Evolutionary conservation across 1,284 basidiomycete species (phyloP).

Genomic region (Rugosomyces carneus): DNA sequence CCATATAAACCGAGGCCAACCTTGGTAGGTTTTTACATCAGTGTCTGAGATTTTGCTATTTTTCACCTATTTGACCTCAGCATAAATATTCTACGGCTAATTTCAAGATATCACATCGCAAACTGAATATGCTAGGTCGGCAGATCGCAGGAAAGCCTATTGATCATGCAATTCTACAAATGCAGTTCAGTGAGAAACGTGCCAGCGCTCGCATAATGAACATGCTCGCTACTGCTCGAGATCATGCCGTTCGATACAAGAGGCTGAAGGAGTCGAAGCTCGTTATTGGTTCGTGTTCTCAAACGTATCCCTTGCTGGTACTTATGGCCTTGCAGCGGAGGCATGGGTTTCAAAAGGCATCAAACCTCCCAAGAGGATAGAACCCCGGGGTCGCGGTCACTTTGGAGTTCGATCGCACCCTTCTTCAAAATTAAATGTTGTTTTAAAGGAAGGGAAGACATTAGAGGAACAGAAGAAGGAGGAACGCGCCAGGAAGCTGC

Average conservation of each 20-base stretch:
- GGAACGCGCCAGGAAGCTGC: constrained; percentile 62
- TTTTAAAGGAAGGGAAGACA: constrained; percentile 83
- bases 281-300: constrained; percentile 64
- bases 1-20: constrained; percentile 23
- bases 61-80: constrained; percentile 29
- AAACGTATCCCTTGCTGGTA: not conserved
- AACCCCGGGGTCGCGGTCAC: constrained; percentile 83
- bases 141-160: constrained; percentile 88
- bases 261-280: constrained; percentile 70
- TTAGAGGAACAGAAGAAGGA: constrained; percentile 62
- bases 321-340: constrained; percentile 54
- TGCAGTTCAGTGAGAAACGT: constrained; percentile 92
- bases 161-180: constrained; percentile 93
- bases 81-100: constrained; percentile 88
- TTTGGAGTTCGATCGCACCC: constrained; percentile 77
- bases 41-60: constrained; percentile 2
- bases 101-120: constrained; percentile 92
- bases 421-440: constrained; percentile 71
- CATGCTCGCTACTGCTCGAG: constrained; percentile 82
- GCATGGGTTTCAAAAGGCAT: constrained; percentile 91
- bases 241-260: constrained; percentile 81
- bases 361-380: constrained; percentile 61
- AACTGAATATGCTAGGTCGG: constrained; percentile 82
- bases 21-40: constrained; percentile 17
- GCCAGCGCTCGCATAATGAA: constrained; percentile 82